Evolutionary conservation across 257 asterid species (phyloP), one percentile per base, ranked within the genome.

Genomic region (Jacaranda mimosifolia): DNA sequence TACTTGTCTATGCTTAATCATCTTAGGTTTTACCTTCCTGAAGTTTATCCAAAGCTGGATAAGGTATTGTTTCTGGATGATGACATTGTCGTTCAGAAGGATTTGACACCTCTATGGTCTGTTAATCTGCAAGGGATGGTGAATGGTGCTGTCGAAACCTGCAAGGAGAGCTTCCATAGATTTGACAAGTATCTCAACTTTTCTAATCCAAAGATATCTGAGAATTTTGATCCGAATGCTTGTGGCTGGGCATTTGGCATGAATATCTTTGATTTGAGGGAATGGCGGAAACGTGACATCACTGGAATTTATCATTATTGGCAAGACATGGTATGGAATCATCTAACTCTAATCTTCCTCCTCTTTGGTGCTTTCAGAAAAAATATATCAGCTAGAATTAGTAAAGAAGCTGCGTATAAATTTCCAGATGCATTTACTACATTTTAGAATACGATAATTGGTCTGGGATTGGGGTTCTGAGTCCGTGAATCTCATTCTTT

Each of bases 191-290:
- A 94, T 80, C 91, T 94, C 60, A 94, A 94, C 87, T 94, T 94
- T 84, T 89, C 98, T 49, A 92, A 92, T 77, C 97, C 97, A 17
- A 87, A 81, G 85, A 92, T 94, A 85, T 89, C 97, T 45, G 83
- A 86, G 38, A 94, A 88, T 79, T 94, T 94, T 70, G 94, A 92
- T 83, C 93, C 98, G 64, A 81, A 84, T 78, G 93, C 98, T 72
- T 94, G 98, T 83, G 98, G 98, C 48, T 94, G 98, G 97, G 98
- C 98, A 66, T 94, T 76, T 87, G 98, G 98, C 76, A 94, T 94
- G 98, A 94, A 94, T 82, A 78, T 94, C 18, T 94, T 94, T 77
- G 97, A 94, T 81, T 81, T 94, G 89, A 87, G 85, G 73, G 94
- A 94, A 82, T 94, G 98, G 98, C 83, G 79, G 85, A 89, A 90